Base-by-base conservation (phyloP, 2,329 filamentous ascomycete species). In the Beauveria sp. region DNA sequence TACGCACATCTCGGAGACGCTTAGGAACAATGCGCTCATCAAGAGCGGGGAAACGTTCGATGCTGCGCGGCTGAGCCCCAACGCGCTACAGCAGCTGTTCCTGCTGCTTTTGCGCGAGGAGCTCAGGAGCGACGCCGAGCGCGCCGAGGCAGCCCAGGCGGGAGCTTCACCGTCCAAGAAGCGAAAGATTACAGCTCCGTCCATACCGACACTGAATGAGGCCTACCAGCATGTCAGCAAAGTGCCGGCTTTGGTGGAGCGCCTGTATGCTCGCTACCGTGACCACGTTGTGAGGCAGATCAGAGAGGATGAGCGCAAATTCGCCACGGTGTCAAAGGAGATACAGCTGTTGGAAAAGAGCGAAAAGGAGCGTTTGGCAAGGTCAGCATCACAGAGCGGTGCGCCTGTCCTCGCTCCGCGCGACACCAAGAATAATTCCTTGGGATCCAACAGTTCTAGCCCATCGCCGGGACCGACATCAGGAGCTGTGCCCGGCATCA, bases 71-170 rank as follows among this genome's bases (percentile, higher is more conserved):
- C 77, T 98, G 72, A 88, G 81, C 53, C 86, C 92, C 8, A 89
- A 93, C 74, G 85, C 91, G 49, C 79, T 98, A 67, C 86, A 90
- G 74, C 84, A 88, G 70, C 81, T 95, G 58, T 97, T 96, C 73
- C 77, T 92, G 66, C 82, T 85, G 62, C 77, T 96, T 63, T 75
- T 97, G 71, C 84, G 85, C 66, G 89, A 96, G 67, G 91, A 95
- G 73, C 74, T 87, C 65, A 83, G 76, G 67, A 73, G 71, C 60
- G 83, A 88, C 65, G 73, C 74, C 22, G 79, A 70, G 45, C 68
- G 69, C 9, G 69, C 70, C 63, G 69, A 73, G 26, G 74, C 73
- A 63, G 71, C 62, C n/a, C 48, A 55, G 28, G 64, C 64, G n/a
- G 70, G 68, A 52, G 70, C 77, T 42, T 81, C 80, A 34, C 81